A percentile compares a stretch with the other conserved stretches of the same genome.
These are phyloP conservation scores for Paramecium octaurelia DNA, from an alignment of 73 alveolate genomes.

Conservation along the genomic window DNA sequence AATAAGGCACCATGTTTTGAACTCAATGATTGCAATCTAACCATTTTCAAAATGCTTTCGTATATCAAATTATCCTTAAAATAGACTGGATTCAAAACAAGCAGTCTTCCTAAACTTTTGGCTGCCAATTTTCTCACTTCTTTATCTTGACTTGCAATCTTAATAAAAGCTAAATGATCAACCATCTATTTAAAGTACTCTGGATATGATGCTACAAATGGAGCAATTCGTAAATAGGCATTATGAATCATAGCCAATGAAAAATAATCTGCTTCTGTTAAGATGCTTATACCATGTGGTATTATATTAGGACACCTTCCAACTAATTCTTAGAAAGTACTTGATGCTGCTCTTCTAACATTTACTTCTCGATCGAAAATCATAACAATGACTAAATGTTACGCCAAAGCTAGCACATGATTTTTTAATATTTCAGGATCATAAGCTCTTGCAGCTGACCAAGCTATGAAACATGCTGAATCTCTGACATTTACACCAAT, in stretches of 20 bases:
- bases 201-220: constrained; percentile 88
- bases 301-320: constrained; percentile 93
- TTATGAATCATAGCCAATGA: constrained; percentile 89
- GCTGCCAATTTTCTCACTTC: constrained; percentile 88
- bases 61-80: constrained; percentile 63
- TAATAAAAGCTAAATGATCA: constrained; percentile 84
- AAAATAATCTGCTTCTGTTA: constrained; percentile 98
- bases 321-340: constrained; percentile 97
- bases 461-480: constrained; percentile 97
- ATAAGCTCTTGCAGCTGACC: constrained; percentile 97
- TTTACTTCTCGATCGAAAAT: constrained; percentile 97
- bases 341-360: constrained; percentile 98
- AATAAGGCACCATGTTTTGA: constrained; percentile 92
- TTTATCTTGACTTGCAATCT: constrained; percentile 89
- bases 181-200: constrained; percentile 82
- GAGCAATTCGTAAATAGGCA: constrained; percentile 90
- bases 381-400: constrained; percentile 73
- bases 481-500: constrained; percentile 98
- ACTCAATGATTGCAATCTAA: not conserved
- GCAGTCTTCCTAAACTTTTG: constrained; percentile 79
- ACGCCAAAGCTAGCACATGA: constrained; percentile 82
- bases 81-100: constrained; percentile 84
- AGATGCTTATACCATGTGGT: constrained; percentile 97
- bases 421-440: constrained; percentile 89
- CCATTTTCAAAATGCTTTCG: not conserved